Conservation (phyloP, 1,284 basidiomycete species). For the Meira nashicola region DNA sequence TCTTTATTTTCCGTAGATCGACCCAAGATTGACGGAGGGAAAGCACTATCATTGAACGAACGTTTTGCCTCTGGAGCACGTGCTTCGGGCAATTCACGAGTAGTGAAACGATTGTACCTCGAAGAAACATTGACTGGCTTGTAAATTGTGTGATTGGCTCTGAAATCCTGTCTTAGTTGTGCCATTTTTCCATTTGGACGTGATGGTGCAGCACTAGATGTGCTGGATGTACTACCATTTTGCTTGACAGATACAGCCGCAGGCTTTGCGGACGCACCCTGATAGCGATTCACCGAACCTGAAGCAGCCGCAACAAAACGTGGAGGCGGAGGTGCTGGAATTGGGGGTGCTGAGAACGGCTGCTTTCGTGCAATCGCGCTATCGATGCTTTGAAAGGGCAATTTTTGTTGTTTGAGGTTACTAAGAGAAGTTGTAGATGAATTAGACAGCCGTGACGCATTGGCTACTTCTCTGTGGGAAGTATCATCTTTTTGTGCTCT, state of each 20-base stretch:
- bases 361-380: neutral
- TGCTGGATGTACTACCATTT: neutral
- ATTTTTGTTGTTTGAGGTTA: conserved; percentile 36
- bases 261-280: neutral
- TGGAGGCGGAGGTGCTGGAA: neutral
- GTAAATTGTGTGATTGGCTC: neutral
- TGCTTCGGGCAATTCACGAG: conserved; percentile 3
- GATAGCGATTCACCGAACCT: neutral
- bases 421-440: no score
- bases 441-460: no score
- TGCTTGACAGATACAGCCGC: no score
- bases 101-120: neutral
- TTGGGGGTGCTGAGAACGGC: neutral
- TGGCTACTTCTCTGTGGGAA: no score
- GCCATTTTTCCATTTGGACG: neutral
- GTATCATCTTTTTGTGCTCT: no score
- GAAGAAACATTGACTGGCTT: neutral
- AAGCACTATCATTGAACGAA: neutral
- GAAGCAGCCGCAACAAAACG: neutral
- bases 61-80: conserved; percentile 11
- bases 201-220: neutral
- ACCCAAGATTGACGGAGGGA: neutral
- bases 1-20: neutral
- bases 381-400: conserved; percentile 11
- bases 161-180: conserved; percentile 3